Conservation (phyloP, 192 early-diverging fungal species). For the Gryganskiella cystojenkinii region DNA sequence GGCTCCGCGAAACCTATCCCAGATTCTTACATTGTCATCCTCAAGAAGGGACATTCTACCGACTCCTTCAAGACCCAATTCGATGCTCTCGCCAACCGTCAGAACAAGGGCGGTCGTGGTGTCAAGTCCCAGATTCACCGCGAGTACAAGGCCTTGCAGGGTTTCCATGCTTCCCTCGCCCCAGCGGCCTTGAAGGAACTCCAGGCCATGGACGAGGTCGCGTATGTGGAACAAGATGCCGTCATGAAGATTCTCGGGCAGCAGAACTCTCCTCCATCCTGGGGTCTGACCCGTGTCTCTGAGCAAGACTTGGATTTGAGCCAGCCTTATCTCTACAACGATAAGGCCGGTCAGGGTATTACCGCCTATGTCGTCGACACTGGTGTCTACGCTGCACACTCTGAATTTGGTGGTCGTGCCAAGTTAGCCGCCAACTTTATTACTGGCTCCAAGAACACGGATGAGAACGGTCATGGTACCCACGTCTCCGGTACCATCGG, state of each 20-base stretch:
- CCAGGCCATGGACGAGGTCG: conserved; percentile 64
- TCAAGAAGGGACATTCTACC: conserved; percentile 55
- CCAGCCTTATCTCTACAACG: conserved; percentile 63
- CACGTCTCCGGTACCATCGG: conserved; percentile 76
- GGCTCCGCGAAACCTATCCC: conserved; percentile 46
- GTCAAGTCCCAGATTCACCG: conserved; percentile 63
- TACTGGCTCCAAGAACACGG: conserved; percentile 28
- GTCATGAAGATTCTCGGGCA: conserved; percentile 1
- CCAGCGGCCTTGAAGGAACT: conserved; percentile 66
- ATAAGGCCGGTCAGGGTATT: conserved; percentile 68
- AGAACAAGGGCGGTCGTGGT: conserved; percentile 54
- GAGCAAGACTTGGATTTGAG: conserved; percentile 46
- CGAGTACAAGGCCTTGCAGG: conserved; percentile 50
- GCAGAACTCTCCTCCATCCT: conserved; percentile 45
- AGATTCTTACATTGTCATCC: conserved; percentile 73
- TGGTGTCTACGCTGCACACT: conserved; percentile 57
- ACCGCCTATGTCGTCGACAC: conserved; percentile 74
- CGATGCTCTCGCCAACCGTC: conserved; percentile 58
- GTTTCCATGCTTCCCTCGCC: conserved; percentile 65
- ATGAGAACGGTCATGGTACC: conserved; percentile 74
- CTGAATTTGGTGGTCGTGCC: conserved; percentile 63
- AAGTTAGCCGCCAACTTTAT: conserved; percentile 32
- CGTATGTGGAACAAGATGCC: conserved; percentile 50
- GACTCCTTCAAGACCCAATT: conserved; percentile 28
- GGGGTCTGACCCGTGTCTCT: conserved; percentile 64